Percentiles rank a stretch among this genome's conserved stretches.
Conservation (phyloP, 768 basidiomycete species). For the Agrocybe praecox region DNA sequence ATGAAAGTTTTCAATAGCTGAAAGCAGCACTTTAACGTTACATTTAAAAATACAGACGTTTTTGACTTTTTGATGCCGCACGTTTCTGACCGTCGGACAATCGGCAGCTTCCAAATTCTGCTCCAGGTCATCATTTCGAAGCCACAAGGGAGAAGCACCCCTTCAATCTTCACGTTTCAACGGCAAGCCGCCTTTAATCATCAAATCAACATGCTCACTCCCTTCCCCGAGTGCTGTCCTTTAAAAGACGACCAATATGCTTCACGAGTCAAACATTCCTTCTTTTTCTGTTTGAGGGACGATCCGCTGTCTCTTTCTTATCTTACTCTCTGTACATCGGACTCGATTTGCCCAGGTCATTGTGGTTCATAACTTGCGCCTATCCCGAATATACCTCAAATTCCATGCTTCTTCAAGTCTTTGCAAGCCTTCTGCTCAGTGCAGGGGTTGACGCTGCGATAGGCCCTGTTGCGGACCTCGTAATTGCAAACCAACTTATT, state of each 20-base stretch:
- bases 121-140: not conserved
- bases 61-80: not conserved
- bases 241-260: not conserved
- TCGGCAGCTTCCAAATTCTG: not conserved
- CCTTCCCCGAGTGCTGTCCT: not conserved
- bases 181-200: not conserved
- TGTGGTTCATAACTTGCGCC: not conserved
- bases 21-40: not conserved
- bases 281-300: too few relatives aligned
- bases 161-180: not conserved
- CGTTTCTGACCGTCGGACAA: not conserved
- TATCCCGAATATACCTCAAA: not conserved
- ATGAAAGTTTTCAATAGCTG: too few relatives aligned
- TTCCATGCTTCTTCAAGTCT: not conserved
- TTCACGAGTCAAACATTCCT: too few relatives aligned
- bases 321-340: too few relatives aligned
- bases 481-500: constrained; percentile 10
- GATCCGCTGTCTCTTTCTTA: too few relatives aligned
- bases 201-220: too few relatives aligned
- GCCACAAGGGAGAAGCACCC: not conserved
- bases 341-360: too few relatives aligned
- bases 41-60: not conserved
- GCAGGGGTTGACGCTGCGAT: constrained; percentile 1
- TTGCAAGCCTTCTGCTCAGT: not conserved
- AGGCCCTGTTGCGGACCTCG: constrained; percentile 8